phyloP scores from a whole-genome alignment of 257 asterid genomes.

The Ilex asprella region DNA sequence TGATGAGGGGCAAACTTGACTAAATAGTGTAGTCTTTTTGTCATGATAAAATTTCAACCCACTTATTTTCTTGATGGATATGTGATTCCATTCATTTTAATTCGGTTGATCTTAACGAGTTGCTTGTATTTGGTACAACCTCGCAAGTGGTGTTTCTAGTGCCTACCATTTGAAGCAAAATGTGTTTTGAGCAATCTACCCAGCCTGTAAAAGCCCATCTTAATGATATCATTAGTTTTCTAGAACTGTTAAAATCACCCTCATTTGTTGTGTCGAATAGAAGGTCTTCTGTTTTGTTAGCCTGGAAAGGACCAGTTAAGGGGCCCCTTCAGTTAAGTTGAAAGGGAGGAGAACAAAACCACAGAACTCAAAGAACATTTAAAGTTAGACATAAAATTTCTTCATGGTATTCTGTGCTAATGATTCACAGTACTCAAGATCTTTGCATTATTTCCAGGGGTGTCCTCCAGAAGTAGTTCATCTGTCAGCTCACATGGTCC shows the following conservation, averaged over 20 bases:
- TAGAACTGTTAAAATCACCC: background rate
- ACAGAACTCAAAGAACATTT: background rate
- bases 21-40: too few species aligned
- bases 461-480: conserved; percentile 25
- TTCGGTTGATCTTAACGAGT: background rate
- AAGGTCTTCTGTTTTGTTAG: background rate
- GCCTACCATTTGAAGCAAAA: background rate
- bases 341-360: background rate
- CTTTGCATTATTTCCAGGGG: conserved; percentile 20
- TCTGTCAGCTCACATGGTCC: conserved; percentile 14
- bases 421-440: background rate
- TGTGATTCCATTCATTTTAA: background rate
- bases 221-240: background rate
- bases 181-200: background rate
- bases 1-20: too few species aligned
- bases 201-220: background rate
- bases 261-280: background rate
- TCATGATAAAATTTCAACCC: background rate
- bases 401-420: background rate
- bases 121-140: background rate
- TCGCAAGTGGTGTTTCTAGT: background rate
- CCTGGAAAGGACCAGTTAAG: background rate
- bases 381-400: too few species aligned
- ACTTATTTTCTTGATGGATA: background rate
- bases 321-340: background rate